These are phyloP conservation scores for Brassica hybrid DNA, from an alignment of 441 rosid genomes.

Conservation along the genomic window DNA sequence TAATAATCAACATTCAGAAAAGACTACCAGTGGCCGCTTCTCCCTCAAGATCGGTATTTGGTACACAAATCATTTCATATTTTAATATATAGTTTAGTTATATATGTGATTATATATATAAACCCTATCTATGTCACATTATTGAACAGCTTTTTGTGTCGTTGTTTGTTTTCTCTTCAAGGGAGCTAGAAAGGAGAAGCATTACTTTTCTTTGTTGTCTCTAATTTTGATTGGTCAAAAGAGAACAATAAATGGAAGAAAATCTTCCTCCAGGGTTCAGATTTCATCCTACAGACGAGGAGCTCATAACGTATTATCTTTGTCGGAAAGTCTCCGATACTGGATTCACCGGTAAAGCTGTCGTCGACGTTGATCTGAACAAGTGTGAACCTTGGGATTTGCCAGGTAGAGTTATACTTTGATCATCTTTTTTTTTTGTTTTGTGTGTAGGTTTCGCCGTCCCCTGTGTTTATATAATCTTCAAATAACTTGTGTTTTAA, in stretches of 20 bases:
- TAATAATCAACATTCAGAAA: constrained; percentile 56
- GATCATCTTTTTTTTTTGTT: neutral
- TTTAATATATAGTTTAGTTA: constrained; percentile 33
- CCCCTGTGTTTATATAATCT: neutral
- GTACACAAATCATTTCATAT: constrained; percentile 29
- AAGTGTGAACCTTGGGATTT: constrained; percentile 83
- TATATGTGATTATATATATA: constrained; percentile 29
- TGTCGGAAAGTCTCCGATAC: constrained; percentile 55
- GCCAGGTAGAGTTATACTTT: constrained; percentile 54
- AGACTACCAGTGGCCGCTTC: constrained; percentile 55
- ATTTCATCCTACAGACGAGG: constrained; percentile 80
- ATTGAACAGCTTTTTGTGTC: constrained; percentile 35
- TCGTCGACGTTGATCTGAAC: constrained; percentile 74
- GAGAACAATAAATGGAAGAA: constrained; percentile 60
- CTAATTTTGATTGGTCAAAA: neutral
- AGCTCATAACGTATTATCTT: constrained; percentile 69
- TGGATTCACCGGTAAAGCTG: constrained; percentile 58
- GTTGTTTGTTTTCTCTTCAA: constrained; percentile 28
- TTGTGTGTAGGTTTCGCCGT: neutral
- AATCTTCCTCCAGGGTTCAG: constrained; percentile 78
- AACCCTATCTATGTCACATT: constrained; percentile 42
- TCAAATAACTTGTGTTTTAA: neutral
- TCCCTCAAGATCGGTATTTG: constrained; percentile 52
- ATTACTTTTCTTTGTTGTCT: no score
- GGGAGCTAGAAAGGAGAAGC: constrained; percentile 25